phyloP scores from a whole-genome alignment of 2,329 filamentous ascomycete species.

The Moelleriella libera region DNA sequence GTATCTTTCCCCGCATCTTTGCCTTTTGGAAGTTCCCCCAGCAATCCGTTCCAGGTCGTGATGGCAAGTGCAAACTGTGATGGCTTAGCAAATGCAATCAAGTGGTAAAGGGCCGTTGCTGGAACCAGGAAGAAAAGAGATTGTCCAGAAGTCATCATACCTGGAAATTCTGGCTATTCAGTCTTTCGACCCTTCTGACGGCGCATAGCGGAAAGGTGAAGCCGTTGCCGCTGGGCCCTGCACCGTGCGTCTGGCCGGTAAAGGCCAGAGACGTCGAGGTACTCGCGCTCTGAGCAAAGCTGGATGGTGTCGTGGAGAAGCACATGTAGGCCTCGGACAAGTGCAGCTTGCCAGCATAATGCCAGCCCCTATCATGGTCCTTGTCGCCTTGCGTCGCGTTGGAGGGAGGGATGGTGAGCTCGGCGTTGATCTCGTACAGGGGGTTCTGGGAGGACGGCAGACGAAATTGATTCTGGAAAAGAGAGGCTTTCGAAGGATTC shows the following conservation, averaged over 20 bases:
- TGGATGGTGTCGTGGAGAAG: constrained; percentile 87
- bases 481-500: constrained; percentile 76
- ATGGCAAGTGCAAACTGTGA: constrained; percentile 74
- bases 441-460: constrained; percentile 86
- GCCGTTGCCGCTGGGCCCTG: constrained; percentile 85
- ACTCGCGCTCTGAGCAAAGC: constrained; percentile 70
- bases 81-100: background rate
- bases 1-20: constrained; percentile 25
- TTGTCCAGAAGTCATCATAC: constrained; percentile 17
- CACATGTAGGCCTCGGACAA: constrained; percentile 90
- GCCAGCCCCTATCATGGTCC: constrained; percentile 60
- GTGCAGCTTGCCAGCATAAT: constrained; percentile 86
- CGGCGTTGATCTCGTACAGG: constrained; percentile 89
- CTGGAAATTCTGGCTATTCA: constrained; percentile 83
- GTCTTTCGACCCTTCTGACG: constrained; percentile 78
- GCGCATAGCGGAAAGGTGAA: constrained; percentile 90
- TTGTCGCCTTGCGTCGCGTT: constrained; percentile 59
- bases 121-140: background rate
- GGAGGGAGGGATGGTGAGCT: constrained; percentile 72
- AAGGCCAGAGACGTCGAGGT: constrained; percentile 69
- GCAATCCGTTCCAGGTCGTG: constrained; percentile 80
- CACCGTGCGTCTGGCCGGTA: constrained; percentile 84
- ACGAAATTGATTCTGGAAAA: constrained; percentile 94
- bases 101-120: background rate
- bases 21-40: constrained; percentile 40